phyloP scores from a whole-genome alignment of 306 rosid genomes.

The Sechiopsis laciniata region DNA sequence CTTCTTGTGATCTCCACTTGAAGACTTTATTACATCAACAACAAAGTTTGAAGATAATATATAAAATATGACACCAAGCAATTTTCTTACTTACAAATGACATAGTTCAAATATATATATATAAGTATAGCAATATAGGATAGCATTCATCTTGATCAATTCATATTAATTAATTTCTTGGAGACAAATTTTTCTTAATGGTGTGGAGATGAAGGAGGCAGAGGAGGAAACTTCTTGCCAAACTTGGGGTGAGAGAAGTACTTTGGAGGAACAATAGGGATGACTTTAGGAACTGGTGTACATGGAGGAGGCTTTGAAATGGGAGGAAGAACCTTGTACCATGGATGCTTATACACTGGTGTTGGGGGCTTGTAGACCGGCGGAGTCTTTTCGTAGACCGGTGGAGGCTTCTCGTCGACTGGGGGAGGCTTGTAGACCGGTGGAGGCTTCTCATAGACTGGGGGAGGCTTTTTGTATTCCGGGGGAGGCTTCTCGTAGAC shows the following conservation, averaged over 20 bases:
- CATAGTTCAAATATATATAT: slow-evolving; percentile 4
- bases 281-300: slow-evolving; percentile 24
- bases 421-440: too few relatives aligned
- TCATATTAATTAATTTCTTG: neutral
- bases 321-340: slow-evolving; percentile 45
- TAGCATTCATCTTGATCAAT: neutral
- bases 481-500: slow-evolving; percentile 4
- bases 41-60: neutral
- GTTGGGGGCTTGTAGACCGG: neutral
- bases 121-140: neutral
- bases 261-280: slow-evolving; percentile 23
- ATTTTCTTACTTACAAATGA: slow-evolving; percentile 7
- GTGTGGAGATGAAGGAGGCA: slow-evolving; percentile 15
- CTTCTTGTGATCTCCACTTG: slow-evolving; percentile 10
- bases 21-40: slow-evolving; percentile 13
- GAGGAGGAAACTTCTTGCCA: slow-evolving; percentile 25
- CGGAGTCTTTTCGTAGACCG: too few relatives aligned
- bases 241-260: slow-evolving; percentile 21
- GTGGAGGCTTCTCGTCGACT: too few relatives aligned
- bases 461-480: neutral
- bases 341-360: slow-evolving; percentile 30
- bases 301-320: slow-evolving; percentile 38
- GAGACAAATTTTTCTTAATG: neutral
- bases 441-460: neutral
- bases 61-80: neutral